A percentile compares a stretch with the other conserved stretches of the same genome.
Conservation (phyloP, 1,284 basidiomycete species). For the Xanthoconium separans region DNA sequence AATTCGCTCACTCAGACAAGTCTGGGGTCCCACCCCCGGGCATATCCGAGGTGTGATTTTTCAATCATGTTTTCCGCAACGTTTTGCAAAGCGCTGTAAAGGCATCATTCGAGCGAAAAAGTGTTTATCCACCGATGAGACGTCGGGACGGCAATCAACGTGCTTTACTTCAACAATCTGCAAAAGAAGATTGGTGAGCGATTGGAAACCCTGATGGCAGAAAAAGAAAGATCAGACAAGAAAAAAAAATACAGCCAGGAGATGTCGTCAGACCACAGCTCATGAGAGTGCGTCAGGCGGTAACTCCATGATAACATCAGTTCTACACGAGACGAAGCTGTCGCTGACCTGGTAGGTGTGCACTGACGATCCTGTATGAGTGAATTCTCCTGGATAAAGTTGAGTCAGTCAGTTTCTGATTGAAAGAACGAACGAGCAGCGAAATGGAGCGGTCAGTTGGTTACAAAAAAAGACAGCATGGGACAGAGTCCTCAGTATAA, state of each 20-base stretch:
- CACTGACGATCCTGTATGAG: not conserved
- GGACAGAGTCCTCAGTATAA: slow-evolving; percentile 62
- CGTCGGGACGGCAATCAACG: not conserved
- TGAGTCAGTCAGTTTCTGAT: not conserved
- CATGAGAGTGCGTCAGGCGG: slow-evolving; percentile 61
- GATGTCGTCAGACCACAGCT: slow-evolving; percentile 57
- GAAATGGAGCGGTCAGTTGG: slow-evolving; percentile 42
- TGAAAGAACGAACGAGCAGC: not conserved
- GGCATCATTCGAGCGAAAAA: slow-evolving; percentile 42
- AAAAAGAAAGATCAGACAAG: slow-evolving; percentile 15
- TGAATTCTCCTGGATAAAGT: not conserved
- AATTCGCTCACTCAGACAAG: too few relatives aligned
- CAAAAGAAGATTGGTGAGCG: slow-evolving; percentile 1
- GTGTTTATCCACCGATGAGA: not conserved
- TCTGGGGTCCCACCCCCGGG: too few relatives aligned
- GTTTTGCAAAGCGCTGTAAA: too few relatives aligned
- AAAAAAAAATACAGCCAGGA: slow-evolving; percentile 68
- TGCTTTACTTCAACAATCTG: not conserved
- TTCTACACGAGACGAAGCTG: slow-evolving; percentile 11
- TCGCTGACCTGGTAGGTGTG: slow-evolving; percentile 1
- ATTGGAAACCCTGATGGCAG: not conserved
- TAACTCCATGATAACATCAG: slow-evolving; percentile 69
- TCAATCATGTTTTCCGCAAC: too few relatives aligned
- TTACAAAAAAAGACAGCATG: slow-evolving; percentile 55
- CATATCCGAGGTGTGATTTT: too few relatives aligned